Base-by-base conservation (phyloP, 345 rosid genomes). In the Ailanthus altissimus region DNA sequence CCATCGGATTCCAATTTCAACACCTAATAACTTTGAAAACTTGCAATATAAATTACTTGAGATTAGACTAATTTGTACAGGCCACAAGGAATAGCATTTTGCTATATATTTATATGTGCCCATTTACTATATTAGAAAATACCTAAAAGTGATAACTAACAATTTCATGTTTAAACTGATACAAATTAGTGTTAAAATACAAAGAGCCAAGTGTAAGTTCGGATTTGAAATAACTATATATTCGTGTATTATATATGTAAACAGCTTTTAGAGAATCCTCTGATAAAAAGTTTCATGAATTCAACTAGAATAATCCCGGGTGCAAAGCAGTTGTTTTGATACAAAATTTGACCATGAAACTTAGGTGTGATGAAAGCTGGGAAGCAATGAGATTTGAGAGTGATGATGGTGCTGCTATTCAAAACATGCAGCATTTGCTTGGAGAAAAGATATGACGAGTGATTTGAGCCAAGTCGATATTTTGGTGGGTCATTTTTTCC, bases 331-430 rank as follows among this genome's bases (percentile, higher is more conserved):
- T 32, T 32, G 38, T 3, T 32, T 32, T 32, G 38, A 32, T 32
- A 3, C 38, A 58, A 23, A 23, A 8, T 58, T 58, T 58, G 32
- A 59, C 67, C 1, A 1, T 2, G 45, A 62, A 13, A 32, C 38
- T 32, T 32, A 32, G 38, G 38, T 32, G 75, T 21, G 16, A 69
- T 40, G 78, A 74, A 45, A 76, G 68, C 73, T 67, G 75, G 57
- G 61, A 18, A 70, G 70, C 75, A 54, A 56, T 54, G 59, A 61
- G 78, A 45, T 18, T 32, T 14, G 72, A 45, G 43, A 76, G 42
- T 25, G 60, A n/a, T 32, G 67, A 51, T 75, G 77, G 81, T 82
- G 82, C 67, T 20, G 75, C 67, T 72, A 79, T 79, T 73, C 85
- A 79, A 82, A 78, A 32, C 43, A 50, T 10, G 60, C 49, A 75